Conservation (phyloP, 768 basidiomycete genomes). For the Gautieria morchelliformis region DNA sequence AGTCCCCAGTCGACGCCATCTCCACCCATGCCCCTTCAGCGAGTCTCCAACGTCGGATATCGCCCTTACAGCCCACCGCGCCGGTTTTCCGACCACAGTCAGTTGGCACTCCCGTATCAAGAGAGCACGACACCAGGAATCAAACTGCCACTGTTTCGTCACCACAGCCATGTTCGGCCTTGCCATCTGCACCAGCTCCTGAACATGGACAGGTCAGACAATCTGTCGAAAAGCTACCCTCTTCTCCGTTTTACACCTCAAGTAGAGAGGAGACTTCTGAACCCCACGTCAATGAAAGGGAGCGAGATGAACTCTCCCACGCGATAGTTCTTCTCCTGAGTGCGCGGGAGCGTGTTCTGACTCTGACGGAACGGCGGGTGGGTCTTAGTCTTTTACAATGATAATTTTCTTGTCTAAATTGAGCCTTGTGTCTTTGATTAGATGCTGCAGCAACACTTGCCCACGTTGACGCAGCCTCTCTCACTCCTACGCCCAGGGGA, state of each 20-base stretch:
- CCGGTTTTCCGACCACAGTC: too few relatives aligned
- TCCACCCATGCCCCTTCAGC: too few relatives aligned
- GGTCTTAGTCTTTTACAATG: slow-evolving; percentile 14
- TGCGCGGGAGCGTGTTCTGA: slow-evolving; percentile 63
- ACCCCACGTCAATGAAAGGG: neutral
- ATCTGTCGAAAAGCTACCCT: neutral
- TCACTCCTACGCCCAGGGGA: slow-evolving; percentile 3
- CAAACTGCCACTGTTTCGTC: neutral
- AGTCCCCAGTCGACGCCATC: too few relatives aligned
- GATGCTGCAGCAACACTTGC: neutral
- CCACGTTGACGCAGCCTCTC: slow-evolving; percentile 12
- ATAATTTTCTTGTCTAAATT: neutral
- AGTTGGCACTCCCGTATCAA: too few relatives aligned
- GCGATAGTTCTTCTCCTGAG: slow-evolving; percentile 60
- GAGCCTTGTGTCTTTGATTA: neutral
- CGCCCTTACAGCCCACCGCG: too few relatives aligned
- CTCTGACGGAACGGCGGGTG: slow-evolving; percentile 68
- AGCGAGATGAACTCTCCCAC: slow-evolving; percentile 15
- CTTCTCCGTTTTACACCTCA: neutral
- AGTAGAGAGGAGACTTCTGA: neutral
- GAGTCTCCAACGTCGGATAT: too few relatives aligned
- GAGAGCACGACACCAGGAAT: neutral
- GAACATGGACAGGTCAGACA: neutral
- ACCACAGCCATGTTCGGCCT: neutral
- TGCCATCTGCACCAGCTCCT: neutral